Base-by-base conservation (phyloP, 23 red algal species). In the Gracilaria gracilis region DNA sequence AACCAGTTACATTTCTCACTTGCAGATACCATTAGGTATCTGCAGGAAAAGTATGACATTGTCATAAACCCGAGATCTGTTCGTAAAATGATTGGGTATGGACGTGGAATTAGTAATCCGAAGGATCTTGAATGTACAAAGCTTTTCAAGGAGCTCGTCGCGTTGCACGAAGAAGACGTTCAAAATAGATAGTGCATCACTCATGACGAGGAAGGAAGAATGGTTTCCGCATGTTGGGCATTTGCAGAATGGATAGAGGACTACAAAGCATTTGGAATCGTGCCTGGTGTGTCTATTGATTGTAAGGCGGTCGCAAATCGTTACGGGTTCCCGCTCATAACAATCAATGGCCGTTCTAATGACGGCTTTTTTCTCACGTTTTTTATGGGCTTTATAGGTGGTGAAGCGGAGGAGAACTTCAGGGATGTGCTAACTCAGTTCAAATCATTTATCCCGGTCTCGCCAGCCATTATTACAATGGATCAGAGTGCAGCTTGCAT, bases 301-400 rank as follows among this genome's bases (percentile, higher is more conserved):
- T 67, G 62, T 34, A 67, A 67, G 17, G 62, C 62, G 32, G 62
- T 67, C 62, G 62, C 0, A 17, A 67, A 67, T 67, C 1, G 62
- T 4, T 46, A 46, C 42, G 42, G 42, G 42, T 11, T 46, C 42
- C 42, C 42, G 5, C 42, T 46, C 11, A 7, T 46, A 4, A 46
- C 42, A 46, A 46, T 67, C 17, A 67, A 67, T 67, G 62, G 62
- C 9, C 9, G 62, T 11, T 11, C 27, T 14, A 67, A 67, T 16
- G 62, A 67, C 62, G 62, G 62, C 11, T 28, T 46, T 46, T 7
- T 11, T 11, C 11, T 46, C 4, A 46, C 42, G 11, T 46, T 7
- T 11, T 46, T 46, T 46, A 46, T 46, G 42, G 42, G 62, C 11
- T 67, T 67, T 17, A 67, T 67, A 9, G 17, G 0, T 67, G 62